These are phyloP conservation scores for Paracoccidioides brasiliensis DNA, from an alignment of 2,329 filamentous ascomycete species.

Conservation along the genomic window DNA sequence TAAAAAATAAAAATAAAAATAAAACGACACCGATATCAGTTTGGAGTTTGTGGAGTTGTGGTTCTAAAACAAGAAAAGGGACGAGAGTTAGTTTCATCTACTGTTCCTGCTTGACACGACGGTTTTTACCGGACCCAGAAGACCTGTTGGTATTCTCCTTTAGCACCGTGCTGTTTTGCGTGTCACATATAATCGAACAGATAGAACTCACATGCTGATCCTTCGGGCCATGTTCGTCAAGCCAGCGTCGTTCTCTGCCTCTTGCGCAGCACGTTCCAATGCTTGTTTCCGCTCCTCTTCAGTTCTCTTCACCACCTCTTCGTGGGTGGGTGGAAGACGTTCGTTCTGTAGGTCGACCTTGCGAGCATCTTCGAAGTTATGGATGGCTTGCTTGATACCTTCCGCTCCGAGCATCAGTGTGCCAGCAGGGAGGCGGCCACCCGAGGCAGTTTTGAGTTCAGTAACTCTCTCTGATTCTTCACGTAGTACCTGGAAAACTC, in stretches of 20 bases:
- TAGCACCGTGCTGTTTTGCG: not conserved
- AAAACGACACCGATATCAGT: no score
- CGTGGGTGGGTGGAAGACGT: slow-evolving; percentile 76
- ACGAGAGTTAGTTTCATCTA: not conserved
- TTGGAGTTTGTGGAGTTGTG: no score
- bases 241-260: slow-evolving; percentile 84
- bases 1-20: not conserved
- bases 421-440: slow-evolving; percentile 80
- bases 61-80: no score
- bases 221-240: slow-evolving; percentile 76
- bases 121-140: slow-evolving; percentile 25
- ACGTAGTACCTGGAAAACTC: slow-evolving; percentile 94
- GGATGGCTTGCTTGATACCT: slow-evolving; percentile 97
- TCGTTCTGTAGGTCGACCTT: slow-evolving; percentile 98
- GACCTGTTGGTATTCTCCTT: slow-evolving; percentile 19
- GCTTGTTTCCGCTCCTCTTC: slow-evolving; percentile 72
- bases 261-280: slow-evolving; percentile 69
- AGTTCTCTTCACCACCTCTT: slow-evolving; percentile 75
- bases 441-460: slow-evolving; percentile 91
- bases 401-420: slow-evolving; percentile 97
- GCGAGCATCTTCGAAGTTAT: slow-evolving; percentile 86
- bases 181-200: not conserved
- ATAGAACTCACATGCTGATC: slow-evolving; percentile 76
- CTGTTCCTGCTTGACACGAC: slow-evolving; percentile 12
- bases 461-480: slow-evolving; percentile 96